These are phyloP conservation scores for Cylindrodendrum hubeiense DNA, from an alignment of 2,329 filamentous ascomycete genomes.

Conservation along the genomic window DNA sequence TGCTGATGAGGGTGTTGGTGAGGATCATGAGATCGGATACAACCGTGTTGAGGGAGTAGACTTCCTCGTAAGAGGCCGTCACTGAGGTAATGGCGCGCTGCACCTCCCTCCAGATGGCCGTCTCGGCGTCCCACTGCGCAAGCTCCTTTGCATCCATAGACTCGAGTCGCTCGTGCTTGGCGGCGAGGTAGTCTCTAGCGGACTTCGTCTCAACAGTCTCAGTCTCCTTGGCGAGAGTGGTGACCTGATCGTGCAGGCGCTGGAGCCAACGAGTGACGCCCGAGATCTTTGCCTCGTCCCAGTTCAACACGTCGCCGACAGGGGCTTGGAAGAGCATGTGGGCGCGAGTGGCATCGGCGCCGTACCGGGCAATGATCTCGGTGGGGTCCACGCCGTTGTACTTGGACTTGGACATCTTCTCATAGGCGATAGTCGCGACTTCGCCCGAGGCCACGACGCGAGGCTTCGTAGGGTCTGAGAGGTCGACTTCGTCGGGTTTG, in stretches of 20 bases:
- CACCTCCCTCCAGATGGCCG: slow-evolving; percentile 71
- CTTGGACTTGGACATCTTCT: slow-evolving; percentile 98
- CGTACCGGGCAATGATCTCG: slow-evolving; percentile 77
- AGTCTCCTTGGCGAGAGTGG: slow-evolving; percentile 32
- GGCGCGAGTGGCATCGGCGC: slow-evolving; percentile 85
- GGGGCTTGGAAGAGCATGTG: slow-evolving; percentile 93
- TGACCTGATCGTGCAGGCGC: slow-evolving; percentile 72
- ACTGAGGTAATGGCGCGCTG: slow-evolving; percentile 77
- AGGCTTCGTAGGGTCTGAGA: slow-evolving; percentile 67
- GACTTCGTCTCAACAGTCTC: slow-evolving; percentile 20
- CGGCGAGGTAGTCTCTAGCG: slow-evolving; percentile 54
- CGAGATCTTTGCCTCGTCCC: slow-evolving; percentile 86
- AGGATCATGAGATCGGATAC: slow-evolving; percentile 87
- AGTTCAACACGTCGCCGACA: slow-evolving; percentile 85
- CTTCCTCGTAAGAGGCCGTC: slow-evolving; percentile 75
- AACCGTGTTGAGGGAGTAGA: slow-evolving; percentile 85
- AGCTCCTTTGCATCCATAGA: slow-evolving; percentile 50
- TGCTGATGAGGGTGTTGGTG: slow-evolving; percentile 74
- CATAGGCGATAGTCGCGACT: slow-evolving; percentile 73
- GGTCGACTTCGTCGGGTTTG: slow-evolving; percentile 79
- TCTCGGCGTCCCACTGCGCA: slow-evolving; percentile 59
- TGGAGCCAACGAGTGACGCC: slow-evolving; percentile 86
- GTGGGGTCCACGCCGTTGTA: slow-evolving; percentile 90
- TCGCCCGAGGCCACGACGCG: slow-evolving; percentile 72
- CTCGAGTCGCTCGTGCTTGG: slow-evolving; percentile 43